phyloP scores from a whole-genome alignment of 257 asterid species.

The Hygrophila difformis region DNA sequence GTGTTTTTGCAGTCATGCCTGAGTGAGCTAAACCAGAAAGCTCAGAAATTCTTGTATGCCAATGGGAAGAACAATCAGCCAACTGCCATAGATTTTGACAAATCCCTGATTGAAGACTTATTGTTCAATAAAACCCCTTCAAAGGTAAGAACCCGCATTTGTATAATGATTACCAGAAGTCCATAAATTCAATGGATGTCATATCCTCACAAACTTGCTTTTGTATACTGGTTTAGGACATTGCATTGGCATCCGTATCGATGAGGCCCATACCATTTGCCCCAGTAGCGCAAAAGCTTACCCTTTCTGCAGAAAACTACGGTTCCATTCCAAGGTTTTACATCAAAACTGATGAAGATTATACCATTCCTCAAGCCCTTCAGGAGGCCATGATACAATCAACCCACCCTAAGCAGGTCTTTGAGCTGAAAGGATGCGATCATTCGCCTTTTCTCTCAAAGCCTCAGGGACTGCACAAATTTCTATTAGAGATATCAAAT shows the following conservation, averaged over 20 bases:
- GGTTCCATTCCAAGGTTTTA: constrained; percentile 42
- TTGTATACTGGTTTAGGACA: constrained; percentile 26
- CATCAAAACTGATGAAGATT: constrained; percentile 37
- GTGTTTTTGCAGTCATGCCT: constrained; percentile 24
- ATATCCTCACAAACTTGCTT: no score
- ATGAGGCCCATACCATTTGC: constrained; percentile 44
- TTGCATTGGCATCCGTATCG: constrained; percentile 43
- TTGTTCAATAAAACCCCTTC: constrained; percentile 44
- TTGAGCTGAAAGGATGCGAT: constrained; percentile 43
- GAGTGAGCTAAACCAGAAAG: constrained; percentile 31
- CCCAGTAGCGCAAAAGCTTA: constrained; percentile 31
- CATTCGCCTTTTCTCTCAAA: constrained; percentile 55
- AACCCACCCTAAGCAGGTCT: constrained; percentile 37
- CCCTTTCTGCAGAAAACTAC: constrained; percentile 36
- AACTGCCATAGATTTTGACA: constrained; percentile 45
- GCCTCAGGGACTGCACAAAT: constrained; percentile 44
- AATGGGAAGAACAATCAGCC: constrained; percentile 42
- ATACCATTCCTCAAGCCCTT: constrained; percentile 31
- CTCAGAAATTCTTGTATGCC: constrained; percentile 40
- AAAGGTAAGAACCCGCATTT: constrained; percentile 23
- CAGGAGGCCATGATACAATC: constrained; percentile 49
- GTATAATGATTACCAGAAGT: no score
- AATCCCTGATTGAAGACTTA: constrained; percentile 34
- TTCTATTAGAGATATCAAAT: constrained; percentile 26
- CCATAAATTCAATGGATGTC: no score